These are phyloP conservation scores for Leishmania amazonensis DNA, from an alignment of 208 protist genomes.

Conservation along the genomic window DNA sequence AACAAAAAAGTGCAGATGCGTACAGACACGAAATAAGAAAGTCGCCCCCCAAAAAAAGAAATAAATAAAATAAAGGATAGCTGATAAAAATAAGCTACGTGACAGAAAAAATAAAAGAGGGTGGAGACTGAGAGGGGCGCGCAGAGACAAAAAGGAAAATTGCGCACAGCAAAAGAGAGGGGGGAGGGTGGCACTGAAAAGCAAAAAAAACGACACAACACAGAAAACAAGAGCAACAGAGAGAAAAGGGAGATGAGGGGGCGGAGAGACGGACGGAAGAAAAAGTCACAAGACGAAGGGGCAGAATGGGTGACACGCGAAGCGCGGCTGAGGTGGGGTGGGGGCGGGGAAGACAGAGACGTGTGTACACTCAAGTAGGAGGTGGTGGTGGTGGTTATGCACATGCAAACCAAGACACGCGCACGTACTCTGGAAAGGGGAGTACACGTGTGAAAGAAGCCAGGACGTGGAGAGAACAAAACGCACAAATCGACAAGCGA, in stretches of 20 bases:
- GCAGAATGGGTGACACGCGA: background rate
- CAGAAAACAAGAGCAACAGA: background rate
- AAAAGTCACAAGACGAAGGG: background rate
- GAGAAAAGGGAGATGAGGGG: background rate
- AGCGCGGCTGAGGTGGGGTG: background rate
- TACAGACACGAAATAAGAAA: background rate
- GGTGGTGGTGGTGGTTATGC: too few species aligned
- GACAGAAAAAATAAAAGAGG: background rate
- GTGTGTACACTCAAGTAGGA: background rate
- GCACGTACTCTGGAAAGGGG: background rate
- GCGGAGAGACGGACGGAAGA: background rate
- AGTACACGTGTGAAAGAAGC: background rate
- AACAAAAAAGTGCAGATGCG: background rate
- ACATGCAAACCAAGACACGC: background rate
- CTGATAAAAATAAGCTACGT: background rate
- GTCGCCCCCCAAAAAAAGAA: background rate
- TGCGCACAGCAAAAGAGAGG: background rate
- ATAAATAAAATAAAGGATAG: background rate
- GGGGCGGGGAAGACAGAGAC: background rate
- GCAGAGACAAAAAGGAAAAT: background rate
- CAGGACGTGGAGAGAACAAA: background rate
- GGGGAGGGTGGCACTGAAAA: background rate
- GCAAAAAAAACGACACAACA: background rate
- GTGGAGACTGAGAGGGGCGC: background rate
- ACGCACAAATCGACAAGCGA: background rate